Evolutionary conservation across 352 stramenopile species (phyloP).

Genomic region (Aphanomyces astaci): DNA sequence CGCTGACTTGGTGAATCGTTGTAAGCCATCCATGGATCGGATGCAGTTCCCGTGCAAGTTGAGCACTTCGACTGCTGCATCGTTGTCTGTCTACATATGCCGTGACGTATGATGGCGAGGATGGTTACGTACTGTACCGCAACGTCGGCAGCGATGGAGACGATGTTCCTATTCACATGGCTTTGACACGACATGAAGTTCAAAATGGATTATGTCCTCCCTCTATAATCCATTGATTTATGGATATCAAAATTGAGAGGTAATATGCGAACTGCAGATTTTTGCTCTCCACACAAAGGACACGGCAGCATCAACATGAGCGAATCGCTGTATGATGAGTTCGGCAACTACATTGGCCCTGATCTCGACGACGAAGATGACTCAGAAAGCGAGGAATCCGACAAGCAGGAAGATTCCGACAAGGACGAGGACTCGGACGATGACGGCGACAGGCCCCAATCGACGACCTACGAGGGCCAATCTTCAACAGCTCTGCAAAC

Average conservation of each 20-base stretch:
- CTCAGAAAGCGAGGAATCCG: slow-evolving; percentile 35
- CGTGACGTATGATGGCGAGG: not conserved
- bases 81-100: slow-evolving; percentile 2
- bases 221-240: not conserved
- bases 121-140: not conserved
- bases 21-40: slow-evolving; percentile 53
- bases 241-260: slow-evolving; percentile 5
- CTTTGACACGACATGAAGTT: slow-evolving; percentile 4
- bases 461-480: slow-evolving; percentile 30
- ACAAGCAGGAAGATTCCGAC: slow-evolving; percentile 24
- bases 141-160: slow-evolving; percentile 3
- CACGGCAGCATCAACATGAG: slow-evolving; percentile 63
- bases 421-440: slow-evolving; percentile 40
- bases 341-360: slow-evolving; percentile 99
- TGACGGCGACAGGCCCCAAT: slow-evolving; percentile 33
- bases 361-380: slow-evolving; percentile 82
- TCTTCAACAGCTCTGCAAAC: not conserved
- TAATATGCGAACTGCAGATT: not conserved
- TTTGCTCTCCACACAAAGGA: slow-evolving; percentile 2
- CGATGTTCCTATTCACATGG: slow-evolving; percentile 14
- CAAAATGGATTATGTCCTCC: too few species aligned
- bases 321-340: slow-evolving; percentile 99
- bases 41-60: slow-evolving; percentile 73
- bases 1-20: slow-evolving; percentile 41
- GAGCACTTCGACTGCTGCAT: slow-evolving; percentile 40